These are phyloP conservation scores for Cordyceps cicadae DNA, from an alignment of 2,329 filamentous ascomycete genomes.

Conservation along the genomic window DNA sequence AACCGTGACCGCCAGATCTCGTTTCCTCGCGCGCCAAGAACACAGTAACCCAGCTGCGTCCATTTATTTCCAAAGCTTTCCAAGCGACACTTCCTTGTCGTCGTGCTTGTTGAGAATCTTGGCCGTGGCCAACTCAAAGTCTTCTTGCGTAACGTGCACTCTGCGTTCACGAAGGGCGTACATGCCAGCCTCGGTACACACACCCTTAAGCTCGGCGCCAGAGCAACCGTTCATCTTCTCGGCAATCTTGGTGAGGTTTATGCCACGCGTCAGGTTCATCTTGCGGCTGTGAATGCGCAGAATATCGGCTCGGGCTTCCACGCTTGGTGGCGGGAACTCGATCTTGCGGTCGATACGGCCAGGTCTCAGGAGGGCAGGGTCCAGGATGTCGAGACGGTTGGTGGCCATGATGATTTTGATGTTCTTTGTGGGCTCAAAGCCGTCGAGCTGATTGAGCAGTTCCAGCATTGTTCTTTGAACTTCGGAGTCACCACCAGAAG, in stretches of 20 bases:
- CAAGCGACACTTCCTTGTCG: constrained; percentile 89
- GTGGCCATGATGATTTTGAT: constrained; percentile 99
- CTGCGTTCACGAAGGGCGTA: constrained; percentile 90
- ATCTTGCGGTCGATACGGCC: constrained; percentile 98
- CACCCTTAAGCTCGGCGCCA: constrained; percentile 94
- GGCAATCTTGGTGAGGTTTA: constrained; percentile 96
- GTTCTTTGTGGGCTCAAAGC: constrained; percentile 98
- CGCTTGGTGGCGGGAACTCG: constrained; percentile 93
- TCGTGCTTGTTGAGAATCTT: constrained; percentile 99
- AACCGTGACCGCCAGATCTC: not conserved
- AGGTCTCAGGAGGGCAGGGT: constrained; percentile 89
- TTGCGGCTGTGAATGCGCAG: constrained; percentile 93
- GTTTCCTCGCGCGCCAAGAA: not conserved
- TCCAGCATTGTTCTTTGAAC: constrained; percentile 99
- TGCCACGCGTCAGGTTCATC: constrained; percentile 97
- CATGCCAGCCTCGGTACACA: constrained; percentile 98
- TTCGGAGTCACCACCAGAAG: constrained; percentile 90
- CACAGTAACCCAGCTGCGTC: constrained; percentile 12
- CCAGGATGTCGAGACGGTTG: constrained; percentile 93
- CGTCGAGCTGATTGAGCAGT: constrained; percentile 94
- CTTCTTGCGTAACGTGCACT: constrained; percentile 97
- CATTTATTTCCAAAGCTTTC: constrained; percentile 61
- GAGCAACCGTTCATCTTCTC: constrained; percentile 99
- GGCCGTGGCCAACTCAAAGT: constrained; percentile 95
- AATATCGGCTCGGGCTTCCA: constrained; percentile 95